Conservation (phyloP, 2,329 filamentous ascomycete genomes). For the Trichoderma atrobrunneum region DNA sequence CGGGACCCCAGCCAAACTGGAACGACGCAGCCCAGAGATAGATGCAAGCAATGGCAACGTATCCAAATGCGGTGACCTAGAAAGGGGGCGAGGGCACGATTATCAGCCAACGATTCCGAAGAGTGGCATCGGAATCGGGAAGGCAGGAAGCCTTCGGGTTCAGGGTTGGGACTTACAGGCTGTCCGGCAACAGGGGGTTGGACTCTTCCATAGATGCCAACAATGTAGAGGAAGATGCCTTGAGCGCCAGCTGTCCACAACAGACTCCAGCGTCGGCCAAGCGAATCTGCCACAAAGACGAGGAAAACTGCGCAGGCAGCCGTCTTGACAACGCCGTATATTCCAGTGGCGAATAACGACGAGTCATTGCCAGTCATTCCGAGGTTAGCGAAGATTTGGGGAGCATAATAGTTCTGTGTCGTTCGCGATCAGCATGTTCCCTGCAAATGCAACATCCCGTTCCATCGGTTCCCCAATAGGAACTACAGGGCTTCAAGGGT, state of each 20-base stretch:
- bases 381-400: conserved; percentile 64
- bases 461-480: neutral
- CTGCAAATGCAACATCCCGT: neutral
- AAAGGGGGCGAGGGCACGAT: neutral
- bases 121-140: neutral
- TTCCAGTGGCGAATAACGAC: conserved; percentile 68
- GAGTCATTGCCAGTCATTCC: conserved; percentile 56
- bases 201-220: conserved; percentile 67
- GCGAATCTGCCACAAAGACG: conserved; percentile 64
- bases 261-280: conserved; percentile 60
- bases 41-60: conserved; percentile 67
- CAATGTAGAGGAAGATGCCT: conserved; percentile 63
- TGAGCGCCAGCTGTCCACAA: conserved; percentile 64
- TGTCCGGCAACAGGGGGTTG: conserved; percentile 53
- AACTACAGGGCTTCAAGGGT: conserved; percentile 31
- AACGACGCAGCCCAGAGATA: conserved; percentile 70
- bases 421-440: neutral
- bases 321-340: conserved; percentile 72
- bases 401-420: conserved; percentile 61
- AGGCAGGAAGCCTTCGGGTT: neutral
- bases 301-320: conserved; percentile 62
- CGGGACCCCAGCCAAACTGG: conserved; percentile 68
- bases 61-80: conserved; percentile 61
- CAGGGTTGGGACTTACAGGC: conserved; percentile 34
- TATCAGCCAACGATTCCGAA: neutral